A percentile compares a stretch with the other conserved stretches of the same genome.
Evolutionary conservation across 768 basidiomycete genomes (phyloP).

Genomic region (Collybia nuda): DNA sequence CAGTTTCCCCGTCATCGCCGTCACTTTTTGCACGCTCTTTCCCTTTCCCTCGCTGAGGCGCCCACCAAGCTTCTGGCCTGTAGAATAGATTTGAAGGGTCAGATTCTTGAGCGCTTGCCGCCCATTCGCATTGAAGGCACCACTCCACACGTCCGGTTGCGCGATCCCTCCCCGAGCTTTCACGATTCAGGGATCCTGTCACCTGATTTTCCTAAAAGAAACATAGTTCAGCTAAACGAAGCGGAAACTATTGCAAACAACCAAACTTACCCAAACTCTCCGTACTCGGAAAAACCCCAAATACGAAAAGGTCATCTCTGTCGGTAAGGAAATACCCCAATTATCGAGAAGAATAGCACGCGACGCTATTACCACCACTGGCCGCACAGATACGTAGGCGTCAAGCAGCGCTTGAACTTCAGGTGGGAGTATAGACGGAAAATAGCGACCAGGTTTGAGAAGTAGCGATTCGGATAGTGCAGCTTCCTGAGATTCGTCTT

Average conservation of each 20-base stretch:
- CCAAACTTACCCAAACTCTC: slow-evolving; percentile 32
- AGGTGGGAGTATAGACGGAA: slow-evolving; percentile 34
- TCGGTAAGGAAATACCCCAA: slow-evolving; percentile 31
- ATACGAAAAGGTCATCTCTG: slow-evolving; percentile 39
- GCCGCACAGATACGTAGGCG: slow-evolving; percentile 33
- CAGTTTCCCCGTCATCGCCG: no score
- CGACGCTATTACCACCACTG: slow-evolving; percentile 41
- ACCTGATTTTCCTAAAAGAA: slow-evolving; percentile 11
- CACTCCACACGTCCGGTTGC: slow-evolving; percentile 38
- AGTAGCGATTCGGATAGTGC: not conserved
- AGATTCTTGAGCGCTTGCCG: slow-evolving; percentile 45
- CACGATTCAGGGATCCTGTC: slow-evolving; percentile 1
- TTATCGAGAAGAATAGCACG: slow-evolving; percentile 19
- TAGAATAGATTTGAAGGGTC: no score
- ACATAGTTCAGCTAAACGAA: not conserved
- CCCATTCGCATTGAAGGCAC: slow-evolving; percentile 48
- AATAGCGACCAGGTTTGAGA: slow-evolving; percentile 1
- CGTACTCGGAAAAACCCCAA: slow-evolving; percentile 49
- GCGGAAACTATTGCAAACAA: not conserved
- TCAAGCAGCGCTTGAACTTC: slow-evolving; percentile 44
- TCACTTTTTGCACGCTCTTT: not conserved
- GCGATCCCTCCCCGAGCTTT: not conserved
- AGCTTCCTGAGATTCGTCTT: not conserved
- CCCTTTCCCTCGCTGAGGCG: slow-evolving; percentile 3
- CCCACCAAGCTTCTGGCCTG: slow-evolving; percentile 28